Percentiles rank a stretch among this genome's conserved stretches.
phyloP scores from a whole-genome alignment of 331 rosid genomes.

The Arachis monticola region DNA sequence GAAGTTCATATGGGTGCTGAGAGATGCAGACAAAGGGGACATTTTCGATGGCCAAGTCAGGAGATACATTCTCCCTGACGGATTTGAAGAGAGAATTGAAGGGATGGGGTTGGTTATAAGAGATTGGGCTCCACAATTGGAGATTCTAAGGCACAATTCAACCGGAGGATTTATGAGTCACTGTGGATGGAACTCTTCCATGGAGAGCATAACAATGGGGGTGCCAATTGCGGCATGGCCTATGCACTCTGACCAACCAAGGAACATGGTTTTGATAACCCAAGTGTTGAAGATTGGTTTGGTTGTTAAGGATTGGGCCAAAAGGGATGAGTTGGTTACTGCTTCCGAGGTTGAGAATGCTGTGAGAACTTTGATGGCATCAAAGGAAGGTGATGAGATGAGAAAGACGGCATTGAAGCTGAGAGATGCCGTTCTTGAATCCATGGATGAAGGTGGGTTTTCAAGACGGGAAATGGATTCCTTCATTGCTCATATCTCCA shows the following conservation, averaged over 20 bases:
- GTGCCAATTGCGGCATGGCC: conserved; percentile 34
- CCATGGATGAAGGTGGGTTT: conserved; percentile 14
- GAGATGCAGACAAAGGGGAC: conserved; percentile 25
- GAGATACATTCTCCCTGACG: not conserved
- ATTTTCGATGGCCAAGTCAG: not conserved
- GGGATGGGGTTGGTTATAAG: not conserved
- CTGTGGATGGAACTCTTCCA: conserved; percentile 27
- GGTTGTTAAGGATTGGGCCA: conserved; percentile 19
- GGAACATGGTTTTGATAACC: conserved; percentile 1
- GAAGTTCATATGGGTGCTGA: conserved; percentile 31
- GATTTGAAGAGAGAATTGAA: conserved; percentile 11
- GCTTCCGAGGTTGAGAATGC: conserved; percentile 3
- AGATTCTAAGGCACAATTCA: conserved; percentile 24
- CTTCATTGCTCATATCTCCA: conserved; percentile 29
- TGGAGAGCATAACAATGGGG: conserved; percentile 26
- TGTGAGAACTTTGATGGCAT: conserved; percentile 13
- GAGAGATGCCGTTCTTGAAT: not conserved
- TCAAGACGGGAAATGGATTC: conserved; percentile 1
- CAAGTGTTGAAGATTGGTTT: conserved; percentile 13
- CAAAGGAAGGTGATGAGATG: conserved; percentile 31
- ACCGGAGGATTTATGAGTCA: conserved; percentile 30
- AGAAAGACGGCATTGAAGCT: not conserved
- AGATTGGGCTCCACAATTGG: conserved; percentile 31
- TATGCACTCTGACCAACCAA: conserved; percentile 28
- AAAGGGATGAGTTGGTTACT: not conserved